These are phyloP conservation scores for Inga oerstediana DNA, from an alignment of 306 rosid species.

Conservation along the genomic window DNA sequence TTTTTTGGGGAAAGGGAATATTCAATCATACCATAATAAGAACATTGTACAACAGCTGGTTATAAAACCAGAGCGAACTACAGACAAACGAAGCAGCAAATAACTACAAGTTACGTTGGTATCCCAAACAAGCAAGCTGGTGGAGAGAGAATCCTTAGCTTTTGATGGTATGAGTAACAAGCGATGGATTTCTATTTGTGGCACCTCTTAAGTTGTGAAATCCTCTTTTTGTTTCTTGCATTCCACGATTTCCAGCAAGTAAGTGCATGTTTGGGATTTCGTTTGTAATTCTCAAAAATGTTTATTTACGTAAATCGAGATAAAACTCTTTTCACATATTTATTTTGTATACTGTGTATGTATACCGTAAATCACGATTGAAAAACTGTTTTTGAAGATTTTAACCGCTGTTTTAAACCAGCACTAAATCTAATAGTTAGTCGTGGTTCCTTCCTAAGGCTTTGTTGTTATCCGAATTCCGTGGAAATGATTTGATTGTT, in stretches of 20 bases:
- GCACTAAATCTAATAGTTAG: not conserved
- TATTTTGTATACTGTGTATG: no score
- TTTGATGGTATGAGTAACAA: not conserved
- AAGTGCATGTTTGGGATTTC: no score
- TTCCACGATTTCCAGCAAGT: not conserved
- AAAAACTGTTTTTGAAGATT: no score
- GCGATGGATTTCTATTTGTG: not conserved
- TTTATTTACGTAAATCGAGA: no score
- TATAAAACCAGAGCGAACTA: not conserved
- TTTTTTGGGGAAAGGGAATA: not conserved
- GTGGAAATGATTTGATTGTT: not conserved
- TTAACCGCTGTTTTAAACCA: no score
- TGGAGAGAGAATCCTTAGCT: not conserved
- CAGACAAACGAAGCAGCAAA: not conserved
- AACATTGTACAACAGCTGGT: not conserved
- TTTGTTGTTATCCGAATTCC: not conserved
- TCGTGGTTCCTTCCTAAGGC: not conserved
- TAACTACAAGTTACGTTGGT: not conserved
- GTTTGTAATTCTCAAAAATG: no score
- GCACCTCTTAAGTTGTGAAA: not conserved
- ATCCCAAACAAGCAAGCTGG: not conserved
- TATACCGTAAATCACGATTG: no score
- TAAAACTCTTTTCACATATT: no score
- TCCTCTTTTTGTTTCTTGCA: not conserved
- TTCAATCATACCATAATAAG: not conserved